phyloP scores from a whole-genome alignment of 148 eudicot species.

The Mesembryanthemum crystallinum region DNA sequence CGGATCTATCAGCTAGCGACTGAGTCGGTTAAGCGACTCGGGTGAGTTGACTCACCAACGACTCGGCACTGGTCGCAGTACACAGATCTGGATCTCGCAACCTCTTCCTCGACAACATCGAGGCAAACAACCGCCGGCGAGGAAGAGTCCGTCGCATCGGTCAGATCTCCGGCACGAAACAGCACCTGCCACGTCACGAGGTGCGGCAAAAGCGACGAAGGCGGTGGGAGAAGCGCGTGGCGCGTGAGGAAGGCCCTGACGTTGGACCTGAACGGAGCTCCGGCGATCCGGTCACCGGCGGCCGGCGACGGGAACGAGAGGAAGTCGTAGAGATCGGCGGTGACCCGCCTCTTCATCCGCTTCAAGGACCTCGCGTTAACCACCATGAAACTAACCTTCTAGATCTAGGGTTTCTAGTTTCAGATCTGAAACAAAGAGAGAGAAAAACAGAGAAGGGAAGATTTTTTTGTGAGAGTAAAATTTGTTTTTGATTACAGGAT shows the following conservation, averaged over 20 bases:
- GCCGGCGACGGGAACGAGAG: slow-evolving; percentile 44
- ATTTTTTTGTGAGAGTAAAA: neutral
- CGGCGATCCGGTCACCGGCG: slow-evolving; percentile 21
- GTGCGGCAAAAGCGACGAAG: slow-evolving; percentile 58
- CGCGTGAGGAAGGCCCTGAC: slow-evolving; percentile 51
- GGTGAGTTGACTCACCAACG: slow-evolving; percentile 66
- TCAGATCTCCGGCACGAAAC: slow-evolving; percentile 53
- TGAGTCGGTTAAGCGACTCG: too few relatives aligned
- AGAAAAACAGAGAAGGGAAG: neutral
- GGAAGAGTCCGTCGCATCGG: slow-evolving; percentile 24
- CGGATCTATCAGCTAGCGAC: slow-evolving; percentile 4
- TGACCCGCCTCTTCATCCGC: slow-evolving; percentile 77
- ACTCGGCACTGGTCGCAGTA: slow-evolving; percentile 93
- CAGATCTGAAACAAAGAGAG: neutral
- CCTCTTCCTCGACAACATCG: slow-evolving; percentile 88
- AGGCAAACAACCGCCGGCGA: slow-evolving; percentile 48
- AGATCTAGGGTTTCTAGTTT: neutral
- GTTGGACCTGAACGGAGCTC: slow-evolving; percentile 53
- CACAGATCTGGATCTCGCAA: slow-evolving; percentile 70
- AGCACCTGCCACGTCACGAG: slow-evolving; percentile 79
- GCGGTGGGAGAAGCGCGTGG: slow-evolving; percentile 67
- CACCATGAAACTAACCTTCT: slow-evolving; percentile 42
- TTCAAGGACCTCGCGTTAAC: slow-evolving; percentile 73
- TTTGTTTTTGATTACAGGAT: neutral
- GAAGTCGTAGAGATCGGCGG: slow-evolving; percentile 73